A percentile compares a stretch with the other conserved stretches of the same genome.
Evolutionary conservation across 2,329 filamentous ascomycete species (phyloP).

Genomic region (Scedosporium dehoogii): DNA sequence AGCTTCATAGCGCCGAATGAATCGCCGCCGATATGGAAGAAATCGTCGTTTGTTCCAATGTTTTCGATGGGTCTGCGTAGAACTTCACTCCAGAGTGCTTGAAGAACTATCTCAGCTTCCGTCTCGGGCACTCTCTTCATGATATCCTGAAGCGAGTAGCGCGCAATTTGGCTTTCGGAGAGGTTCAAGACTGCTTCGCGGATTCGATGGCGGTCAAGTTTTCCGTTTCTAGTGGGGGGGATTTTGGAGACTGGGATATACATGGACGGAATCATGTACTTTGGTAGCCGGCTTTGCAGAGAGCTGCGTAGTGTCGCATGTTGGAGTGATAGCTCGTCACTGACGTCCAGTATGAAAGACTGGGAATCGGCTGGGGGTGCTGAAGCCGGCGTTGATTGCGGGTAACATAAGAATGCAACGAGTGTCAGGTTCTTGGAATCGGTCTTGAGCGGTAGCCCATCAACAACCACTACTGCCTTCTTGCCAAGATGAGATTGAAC

Average conservation of each 20-base stretch:
- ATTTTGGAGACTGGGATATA: constrained; percentile 11
- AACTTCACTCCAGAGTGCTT: constrained; percentile 8
- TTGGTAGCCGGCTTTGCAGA: constrained; percentile 2
- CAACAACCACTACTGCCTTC: constrained; percentile 30
- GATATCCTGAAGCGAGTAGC: too few species aligned
- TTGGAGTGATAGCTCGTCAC: too few species aligned
- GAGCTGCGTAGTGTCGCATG: too few species aligned
- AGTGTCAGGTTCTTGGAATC: constrained; percentile 21
- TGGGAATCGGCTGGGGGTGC: too few species aligned
- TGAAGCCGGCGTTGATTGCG: too few species aligned
- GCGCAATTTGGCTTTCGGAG: too few species aligned
- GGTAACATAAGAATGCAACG: too few species aligned
- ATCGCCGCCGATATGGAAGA: constrained; percentile 37
- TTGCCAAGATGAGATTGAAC: not conserved
- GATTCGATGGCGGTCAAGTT: not conserved
- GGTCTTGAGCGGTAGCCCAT: constrained; percentile 38
- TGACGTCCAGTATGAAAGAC: too few species aligned
- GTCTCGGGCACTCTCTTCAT: constrained; percentile 5
- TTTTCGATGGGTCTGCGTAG: constrained; percentile 6
- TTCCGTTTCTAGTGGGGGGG: constrained; percentile 10
- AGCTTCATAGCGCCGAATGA: constrained; percentile 36
- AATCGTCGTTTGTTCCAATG: constrained; percentile 30
- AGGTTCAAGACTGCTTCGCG: too few species aligned
- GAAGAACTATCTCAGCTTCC: constrained; percentile 1
- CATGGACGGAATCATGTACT: constrained; percentile 13